These are phyloP conservation scores for Medicago truncatula DNA, from an alignment of 306 rosid genomes.

Conservation along the genomic window DNA sequence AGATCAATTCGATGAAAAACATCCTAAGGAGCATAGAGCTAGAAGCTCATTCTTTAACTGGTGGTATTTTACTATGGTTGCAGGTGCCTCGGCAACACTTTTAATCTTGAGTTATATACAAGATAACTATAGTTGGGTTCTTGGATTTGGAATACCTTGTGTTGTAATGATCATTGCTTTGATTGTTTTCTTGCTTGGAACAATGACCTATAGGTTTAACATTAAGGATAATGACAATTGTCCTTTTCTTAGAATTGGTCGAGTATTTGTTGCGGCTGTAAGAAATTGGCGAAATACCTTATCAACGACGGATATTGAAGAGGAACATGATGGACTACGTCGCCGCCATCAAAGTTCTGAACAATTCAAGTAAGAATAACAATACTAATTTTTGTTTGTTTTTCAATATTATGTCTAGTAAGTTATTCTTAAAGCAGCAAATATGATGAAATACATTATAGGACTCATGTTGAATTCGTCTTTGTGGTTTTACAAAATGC, in stretches of 20 bases:
- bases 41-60: conserved; percentile 87
- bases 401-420: too few relatives aligned
- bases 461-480: too few relatives aligned
- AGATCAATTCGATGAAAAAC: conserved; percentile 57
- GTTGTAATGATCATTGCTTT: conserved; percentile 54
- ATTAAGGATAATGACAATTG: conserved; percentile 39
- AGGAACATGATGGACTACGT: conserved; percentile 36
- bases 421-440: too few relatives aligned
- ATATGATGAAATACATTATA: conserved; percentile 36
- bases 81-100: conserved; percentile 48
- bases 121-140: conserved; percentile 65
- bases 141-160: conserved; percentile 74
- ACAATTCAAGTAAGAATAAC: conserved; percentile 17
- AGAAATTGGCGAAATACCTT: conserved; percentile 38
- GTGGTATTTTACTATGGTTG: conserved; percentile 71
- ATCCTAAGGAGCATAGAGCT: conserved; percentile 66
- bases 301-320: conserved; percentile 11
- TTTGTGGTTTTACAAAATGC: too few relatives aligned
- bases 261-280: conserved; percentile 49
- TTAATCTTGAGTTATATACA: conserved; percentile 52
- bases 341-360: not conserved
- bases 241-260: conserved; percentile 54
- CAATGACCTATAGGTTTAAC: conserved; percentile 54
- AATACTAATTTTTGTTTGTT: not conserved
- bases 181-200: conserved; percentile 65